Conservation (phyloP, 2,329 filamentous ascomycete species). For the Magnaporthiopsis rhizophila region DNA sequence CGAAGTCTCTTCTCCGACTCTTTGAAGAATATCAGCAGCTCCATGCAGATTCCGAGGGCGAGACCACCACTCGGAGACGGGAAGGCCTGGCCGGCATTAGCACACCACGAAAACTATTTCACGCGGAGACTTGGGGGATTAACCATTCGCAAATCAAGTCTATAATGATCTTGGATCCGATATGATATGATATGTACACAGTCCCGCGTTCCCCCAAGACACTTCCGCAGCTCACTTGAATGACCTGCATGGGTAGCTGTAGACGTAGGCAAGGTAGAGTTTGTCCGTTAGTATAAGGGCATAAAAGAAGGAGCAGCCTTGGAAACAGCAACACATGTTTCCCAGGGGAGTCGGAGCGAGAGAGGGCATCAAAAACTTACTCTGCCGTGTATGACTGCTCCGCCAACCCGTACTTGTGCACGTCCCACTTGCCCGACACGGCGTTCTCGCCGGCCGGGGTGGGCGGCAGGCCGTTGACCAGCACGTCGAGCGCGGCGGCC, state of each 20-base stretch:
- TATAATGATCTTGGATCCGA: slow-evolving; percentile 8
- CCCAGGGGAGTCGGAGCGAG: no score
- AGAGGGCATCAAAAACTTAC: slow-evolving; percentile 41
- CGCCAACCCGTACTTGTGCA: slow-evolving; percentile 59
- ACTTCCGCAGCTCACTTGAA: slow-evolving; percentile 38
- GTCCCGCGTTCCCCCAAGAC: slow-evolving; percentile 10
- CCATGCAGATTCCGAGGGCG: no score
- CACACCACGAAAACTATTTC: neutral
- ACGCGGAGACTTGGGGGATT: neutral
- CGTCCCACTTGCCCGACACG: slow-evolving; percentile 47
- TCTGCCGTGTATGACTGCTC: slow-evolving; percentile 63
- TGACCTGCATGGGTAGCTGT: slow-evolving; percentile 55
- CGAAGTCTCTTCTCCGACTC: neutral
- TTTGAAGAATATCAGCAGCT: neutral
- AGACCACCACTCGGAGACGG: no score
- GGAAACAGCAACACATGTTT: neutral
- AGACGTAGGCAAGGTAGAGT: neutral
- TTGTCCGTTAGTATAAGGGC: slow-evolving; percentile 9
- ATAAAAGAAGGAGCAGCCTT: neutral
- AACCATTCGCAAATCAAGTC: slow-evolving; percentile 6
- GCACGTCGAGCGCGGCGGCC: slow-evolving; percentile 47
- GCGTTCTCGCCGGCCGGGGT: slow-evolving; percentile 63
- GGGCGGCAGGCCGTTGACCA: slow-evolving; percentile 76
- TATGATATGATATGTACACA: slow-evolving; percentile 22
- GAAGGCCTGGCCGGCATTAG: no score